A percentile compares a stretch with the other conserved stretches of the same genome.
Evolutionary conservation across 176 grass and related monocot species (phyloP).

Genomic region (Musa schizocarpa): DNA sequence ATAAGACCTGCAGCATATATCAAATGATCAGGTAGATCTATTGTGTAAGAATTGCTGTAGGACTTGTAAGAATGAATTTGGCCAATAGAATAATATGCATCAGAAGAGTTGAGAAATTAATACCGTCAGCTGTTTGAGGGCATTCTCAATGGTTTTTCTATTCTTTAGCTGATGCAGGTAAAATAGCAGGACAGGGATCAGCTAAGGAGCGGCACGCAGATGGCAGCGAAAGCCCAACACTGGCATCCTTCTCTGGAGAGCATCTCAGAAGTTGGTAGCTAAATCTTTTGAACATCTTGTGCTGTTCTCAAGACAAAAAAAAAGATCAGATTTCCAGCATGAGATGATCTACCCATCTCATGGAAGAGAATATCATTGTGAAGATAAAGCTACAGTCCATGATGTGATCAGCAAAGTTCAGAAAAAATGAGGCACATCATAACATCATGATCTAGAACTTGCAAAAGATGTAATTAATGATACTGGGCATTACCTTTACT

Average conservation of each 20-base stretch:
- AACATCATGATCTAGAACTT: too few relatives aligned
- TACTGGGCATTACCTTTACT: too few relatives aligned
- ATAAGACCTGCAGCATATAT: slow-evolving; percentile 23
- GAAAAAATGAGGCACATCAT: too few relatives aligned
- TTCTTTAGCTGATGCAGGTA: background rate
- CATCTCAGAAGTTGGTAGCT: background rate
- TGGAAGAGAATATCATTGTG: too few relatives aligned
- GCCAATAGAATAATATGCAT: background rate
- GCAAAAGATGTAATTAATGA: background rate
- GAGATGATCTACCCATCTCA: background rate
- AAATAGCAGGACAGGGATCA: slow-evolving; percentile 11
- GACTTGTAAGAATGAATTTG: background rate
- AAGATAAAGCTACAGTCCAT: too few relatives aligned
- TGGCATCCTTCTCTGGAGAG: background rate
- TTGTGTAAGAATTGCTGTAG: background rate
- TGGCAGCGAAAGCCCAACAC: background rate
- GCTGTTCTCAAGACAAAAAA: background rate
- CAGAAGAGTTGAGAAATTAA: background rate
- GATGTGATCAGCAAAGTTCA: too few relatives aligned
- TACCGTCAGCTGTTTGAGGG: background rate
- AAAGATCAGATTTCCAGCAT: background rate
- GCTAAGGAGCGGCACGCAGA: background rate
- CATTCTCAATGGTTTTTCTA: background rate
- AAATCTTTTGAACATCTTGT: background rate
- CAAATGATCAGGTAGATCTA: background rate